Base-by-base conservation (phyloP, 805 yeast species). In the Cyberlindnera euphorbiiphila region DNA sequence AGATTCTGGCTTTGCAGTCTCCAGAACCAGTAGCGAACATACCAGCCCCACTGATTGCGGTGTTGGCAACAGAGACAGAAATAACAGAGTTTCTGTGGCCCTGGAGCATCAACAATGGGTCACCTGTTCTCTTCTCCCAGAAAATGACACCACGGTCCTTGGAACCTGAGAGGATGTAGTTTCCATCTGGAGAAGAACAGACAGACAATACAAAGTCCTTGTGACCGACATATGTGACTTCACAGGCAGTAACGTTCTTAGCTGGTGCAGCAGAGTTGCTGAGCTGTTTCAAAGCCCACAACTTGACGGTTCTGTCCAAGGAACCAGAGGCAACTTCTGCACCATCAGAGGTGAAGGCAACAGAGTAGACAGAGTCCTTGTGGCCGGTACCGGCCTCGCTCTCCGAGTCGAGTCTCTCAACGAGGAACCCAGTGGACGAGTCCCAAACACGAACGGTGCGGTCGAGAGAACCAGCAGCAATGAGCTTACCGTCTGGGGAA, bases 401-500 rank as follows among this genome's bases (percentile, higher is more conserved):
- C 39, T 94, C 95, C 13, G 89, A 81, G 57, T 89, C 97, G 47
- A 91, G 72, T 59, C 95, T 76, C 69, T 89, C 97, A 27, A 91
- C 94, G 36, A 89, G 67, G 68, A 84, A 84, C 2, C 96, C 96
- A 18, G 94, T 84, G 31, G 85, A 76, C 9, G 96, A 83, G 65
- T 91, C 96, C 97, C 98, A 91, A 32, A 93, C 95, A 46, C 98
- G 76, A 36, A 93, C 97, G 22, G 95, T 84, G 65, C 94, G 76
- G 68, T 91, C 98, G 49, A 91, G 75, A 24, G 95, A 85, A 34
- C 98, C 98, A 13, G 97, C 98, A 26, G 97, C 98, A 53, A 93
- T 87, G 53, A 80, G 76, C 51, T 81, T 78, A 26, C 97, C 96
- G 62, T 91, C 95, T 34, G 97, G 97, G 29, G 96, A 85, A 28